These are phyloP conservation scores for Comarum palustre DNA, from an alignment of 306 rosid genomes.

Conservation along the genomic window DNA sequence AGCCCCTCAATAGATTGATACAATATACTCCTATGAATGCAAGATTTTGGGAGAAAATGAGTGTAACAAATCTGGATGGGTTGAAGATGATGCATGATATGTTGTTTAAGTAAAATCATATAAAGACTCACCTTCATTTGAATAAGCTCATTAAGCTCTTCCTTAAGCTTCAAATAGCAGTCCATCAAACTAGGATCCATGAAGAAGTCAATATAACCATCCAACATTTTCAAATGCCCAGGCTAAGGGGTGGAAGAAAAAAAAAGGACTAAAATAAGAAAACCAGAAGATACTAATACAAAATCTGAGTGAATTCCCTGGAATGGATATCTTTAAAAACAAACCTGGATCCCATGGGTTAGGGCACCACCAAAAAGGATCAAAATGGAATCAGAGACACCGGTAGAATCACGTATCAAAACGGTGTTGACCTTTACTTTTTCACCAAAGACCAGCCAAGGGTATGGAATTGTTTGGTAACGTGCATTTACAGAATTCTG, in stretches of 20 bases:
- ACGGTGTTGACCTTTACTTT: conserved; percentile 92
- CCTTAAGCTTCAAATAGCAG: conserved; percentile 83
- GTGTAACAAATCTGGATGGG: background rate
- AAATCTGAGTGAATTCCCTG: conserved; percentile 19
- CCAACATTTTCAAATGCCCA: conserved; percentile 91
- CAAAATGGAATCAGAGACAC: conserved; percentile 84
- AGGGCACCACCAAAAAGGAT: conserved; percentile 80
- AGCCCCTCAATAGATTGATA: background rate
- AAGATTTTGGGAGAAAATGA: conserved; percentile 2
- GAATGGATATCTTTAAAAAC: conserved; percentile 23
- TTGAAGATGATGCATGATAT: background rate
- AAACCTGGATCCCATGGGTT: conserved; percentile 68
- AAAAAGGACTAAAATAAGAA: background rate
- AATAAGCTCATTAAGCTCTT: conserved; percentile 74
- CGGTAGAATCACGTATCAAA: conserved; percentile 94
- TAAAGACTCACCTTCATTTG: conserved; percentile 65
- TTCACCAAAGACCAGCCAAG: conserved; percentile 96
- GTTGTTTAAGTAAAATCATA: background rate
- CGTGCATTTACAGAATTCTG: conserved; percentile 97
- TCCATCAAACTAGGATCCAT: conserved; percentile 90
- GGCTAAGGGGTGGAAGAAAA: conserved; percentile 32
- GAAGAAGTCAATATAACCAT: conserved; percentile 80
- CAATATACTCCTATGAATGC: background rate
- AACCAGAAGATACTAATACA: conserved; percentile 4
- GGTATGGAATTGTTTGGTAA: conserved; percentile 86